Base-by-base conservation (phyloP, 805 yeast genomes). In the Tanozyma kutaoensis region DNA sequence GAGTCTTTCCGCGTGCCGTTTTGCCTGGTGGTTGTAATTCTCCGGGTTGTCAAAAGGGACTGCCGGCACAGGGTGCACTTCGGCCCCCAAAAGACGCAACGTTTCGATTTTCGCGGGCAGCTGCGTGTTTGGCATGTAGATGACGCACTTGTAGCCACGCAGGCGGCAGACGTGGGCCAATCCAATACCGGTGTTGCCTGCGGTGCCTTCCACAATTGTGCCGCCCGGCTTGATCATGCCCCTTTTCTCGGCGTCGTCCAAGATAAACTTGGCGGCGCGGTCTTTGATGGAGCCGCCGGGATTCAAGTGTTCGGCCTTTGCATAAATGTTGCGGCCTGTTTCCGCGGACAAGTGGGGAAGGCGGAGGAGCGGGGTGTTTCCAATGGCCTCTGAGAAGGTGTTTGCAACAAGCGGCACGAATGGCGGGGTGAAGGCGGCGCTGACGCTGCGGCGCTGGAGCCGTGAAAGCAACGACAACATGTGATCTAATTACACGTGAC, bases 171-270 rank as follows among this genome's bases (percentile, higher is more conserved):
- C 71, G 42, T 67, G 73, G 5, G 94, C 95, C 30, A 84, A 57
- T 1, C 95, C 95, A 39, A 84, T 84, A 12, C 95, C 95, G n/a
- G 95, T 84, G 55, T 84, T 84, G 18, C 95, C 95, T 3, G 95
- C 95, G 9, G 95, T 82, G 6, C 94, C 94, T 52, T 84, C 95
- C 12, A 84, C 86, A 17, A 84, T 70, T 2, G 94, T 84, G 19
- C 91, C 94, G 7, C 93, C 91, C 4, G 84, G 70, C 31, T 55
- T 47, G 30, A 84, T 58, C 29, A 65, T 52, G 2, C 84, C 84
- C 33, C 59, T 60, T 20, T 50, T 46, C 46, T 84, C 95, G 15
- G 95, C 95, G 37, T 82, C 85, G 38, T 76, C 64, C 27, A 84
- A 60, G 36, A 84, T 62, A 43, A 58, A 81, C 20, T 78, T 58